Percentiles rank a stretch among this genome's conserved stretches.
phyloP scores from a whole-genome alignment of 2,329 filamentous ascomycete species.

The Aspergillus flavus region DNA sequence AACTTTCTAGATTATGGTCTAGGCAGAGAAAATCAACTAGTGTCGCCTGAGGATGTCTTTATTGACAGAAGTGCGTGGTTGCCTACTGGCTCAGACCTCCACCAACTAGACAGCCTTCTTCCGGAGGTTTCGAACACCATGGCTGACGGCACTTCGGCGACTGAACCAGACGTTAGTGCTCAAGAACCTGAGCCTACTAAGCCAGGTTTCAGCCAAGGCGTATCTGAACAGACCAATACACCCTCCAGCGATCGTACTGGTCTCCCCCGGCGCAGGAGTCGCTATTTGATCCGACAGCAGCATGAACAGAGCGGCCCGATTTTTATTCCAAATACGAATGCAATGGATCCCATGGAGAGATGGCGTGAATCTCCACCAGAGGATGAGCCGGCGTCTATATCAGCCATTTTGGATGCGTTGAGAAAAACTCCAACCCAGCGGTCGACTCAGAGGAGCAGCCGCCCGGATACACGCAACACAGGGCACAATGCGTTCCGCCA shows the following conservation, averaged over 20 bases:
- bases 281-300: neutral
- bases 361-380: constrained; percentile 5
- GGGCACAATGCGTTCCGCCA: neutral
- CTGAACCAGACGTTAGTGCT: neutral
- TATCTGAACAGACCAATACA: neutral
- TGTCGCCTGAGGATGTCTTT: neutral
- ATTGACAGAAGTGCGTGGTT: neutral
- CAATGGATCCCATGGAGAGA: neutral
- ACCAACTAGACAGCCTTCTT: neutral
- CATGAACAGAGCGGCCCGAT: neutral
- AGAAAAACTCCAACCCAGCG: neutral
- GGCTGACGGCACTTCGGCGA: neutral
- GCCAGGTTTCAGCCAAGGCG: neutral
- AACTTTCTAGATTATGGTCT: neutral
- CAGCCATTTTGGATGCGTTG: neutral
- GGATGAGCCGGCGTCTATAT: constrained; percentile 6
- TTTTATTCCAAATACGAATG: neutral
- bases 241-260: neutral
- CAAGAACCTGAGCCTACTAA: neutral
- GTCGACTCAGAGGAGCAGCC: neutral
- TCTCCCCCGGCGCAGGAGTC: neutral
- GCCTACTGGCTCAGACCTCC: neutral
- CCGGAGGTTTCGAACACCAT: neutral
- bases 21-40: neutral
- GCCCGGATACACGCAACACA: neutral